phyloP scores from a whole-genome alignment of 768 basidiomycete species.

The Termitomyces sp. region DNA sequence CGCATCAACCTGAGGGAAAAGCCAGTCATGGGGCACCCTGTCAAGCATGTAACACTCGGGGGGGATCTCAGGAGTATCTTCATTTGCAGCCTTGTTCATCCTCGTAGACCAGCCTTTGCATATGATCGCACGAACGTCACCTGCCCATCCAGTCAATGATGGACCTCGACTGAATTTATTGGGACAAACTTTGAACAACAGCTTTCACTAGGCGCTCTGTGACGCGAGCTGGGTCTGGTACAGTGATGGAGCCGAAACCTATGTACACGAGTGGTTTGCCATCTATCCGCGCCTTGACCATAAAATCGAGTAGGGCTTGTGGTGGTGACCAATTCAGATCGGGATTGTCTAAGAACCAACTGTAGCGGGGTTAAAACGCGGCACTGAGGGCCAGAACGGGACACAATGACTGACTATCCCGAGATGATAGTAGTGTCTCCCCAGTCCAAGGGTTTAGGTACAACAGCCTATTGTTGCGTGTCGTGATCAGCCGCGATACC shows the following conservation, averaged over 20 bases:
- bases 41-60: slow-evolving; percentile 52
- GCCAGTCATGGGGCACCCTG: slow-evolving; percentile 65
- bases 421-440: slow-evolving; percentile 50
- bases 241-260: slow-evolving; percentile 66
- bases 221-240: slow-evolving; percentile 50
- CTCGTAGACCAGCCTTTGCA: slow-evolving; percentile 65
- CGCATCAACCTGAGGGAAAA: slow-evolving; percentile 56
- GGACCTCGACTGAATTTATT: neutral
- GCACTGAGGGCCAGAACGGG: neutral
- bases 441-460: slow-evolving; percentile 70
- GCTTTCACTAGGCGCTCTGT: slow-evolving; percentile 54
- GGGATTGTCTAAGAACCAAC: slow-evolving; percentile 65
- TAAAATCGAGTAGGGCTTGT: slow-evolving; percentile 42
- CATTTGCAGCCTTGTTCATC: slow-evolving; percentile 32
- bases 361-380: slow-evolving; percentile 13
- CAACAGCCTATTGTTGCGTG: slow-evolving; percentile 36
- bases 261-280: slow-evolving; percentile 64
- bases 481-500: neutral
- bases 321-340: slow-evolving; percentile 56
- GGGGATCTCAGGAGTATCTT: slow-evolving; percentile 40
- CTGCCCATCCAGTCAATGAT: slow-evolving; percentile 20
- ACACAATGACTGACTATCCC: slow-evolving; percentile 41
- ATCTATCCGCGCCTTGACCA: slow-evolving; percentile 48
- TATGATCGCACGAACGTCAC: slow-evolving; percentile 61
- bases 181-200: slow-evolving; percentile 46